Base-by-base conservation (phyloP, 2,329 filamentous ascomycete genomes). In the Cadophora malorum region DNA sequence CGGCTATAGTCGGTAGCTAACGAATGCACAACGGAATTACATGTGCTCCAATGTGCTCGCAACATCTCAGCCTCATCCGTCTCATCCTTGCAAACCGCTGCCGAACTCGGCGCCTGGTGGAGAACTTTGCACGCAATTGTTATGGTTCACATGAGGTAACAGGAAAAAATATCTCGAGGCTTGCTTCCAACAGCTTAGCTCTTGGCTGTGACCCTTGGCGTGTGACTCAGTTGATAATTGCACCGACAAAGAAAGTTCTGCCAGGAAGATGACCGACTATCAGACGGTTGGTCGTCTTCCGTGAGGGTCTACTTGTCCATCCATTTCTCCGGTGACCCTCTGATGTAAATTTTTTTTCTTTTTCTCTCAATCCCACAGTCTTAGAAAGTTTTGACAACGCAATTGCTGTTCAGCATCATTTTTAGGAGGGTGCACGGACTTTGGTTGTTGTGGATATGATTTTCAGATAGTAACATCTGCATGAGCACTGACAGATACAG, bases 91-190 rank as follows among this genome's bases (percentile, higher is more conserved):
- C 55, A 41, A 21, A 45, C 41, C 16, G 63, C 67, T 50, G 62
- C 65, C 68, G 68, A 69, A 63, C 61, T 69, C 68, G 66, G 67
- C 64, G 63, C 23, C n/a, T 65, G 64, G 66, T 45, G 53, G 62
- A 23, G 59, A 67, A 67, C 64, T 38, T 55, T 55, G 64, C 61
- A 58, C 64, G 10, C 28, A 25, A 33, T 21, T 59, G 66, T 63
- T 68, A 28, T 53, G 47, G 35, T 65, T 64, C 68, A 70, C 65
- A 63, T 66, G 65, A 66, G 52, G 68, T 64, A 52, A 64, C 47
- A 63, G 67, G 61, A 69, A 63, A 67, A 66, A 66, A 64, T 38
- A 38, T 56, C 49, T 62, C 55, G 53, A 60, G 28, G 50, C 52
- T 60, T 49, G 52, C 63, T 49, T 52, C 49, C 33, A 55, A 61